Evolutionary conservation across 441 rosid genomes (phyloP), one percentile per base, ranked within the genome.

Genomic region (Bruguiera hainesii): DNA sequence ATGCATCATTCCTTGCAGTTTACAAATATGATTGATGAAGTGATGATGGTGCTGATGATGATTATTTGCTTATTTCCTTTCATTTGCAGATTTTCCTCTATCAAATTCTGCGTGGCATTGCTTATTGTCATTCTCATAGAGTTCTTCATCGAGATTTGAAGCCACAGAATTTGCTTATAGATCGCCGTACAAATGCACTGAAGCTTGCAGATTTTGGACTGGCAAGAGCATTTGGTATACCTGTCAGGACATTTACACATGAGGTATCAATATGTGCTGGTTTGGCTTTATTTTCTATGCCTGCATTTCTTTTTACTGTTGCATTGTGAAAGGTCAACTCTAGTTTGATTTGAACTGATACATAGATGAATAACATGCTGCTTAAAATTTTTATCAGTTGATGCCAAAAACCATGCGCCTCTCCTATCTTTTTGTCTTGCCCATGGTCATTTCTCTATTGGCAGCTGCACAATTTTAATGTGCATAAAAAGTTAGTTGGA

Each of bases 121-220:
- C 99, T 15, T 90, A 92, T 68, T 95, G 99, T 73, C 99, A 95
- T 88, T 95, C 99, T 73, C 99, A 89, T 79, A 84, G 99, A 73
- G 97, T 95, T 78, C 96, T 95, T 70, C 99, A 95, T 71, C 84
- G 99, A 74, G 99, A 95, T 83, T 78, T 95, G 71, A 95, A 95
- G 74, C 99, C 99, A 42, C 97, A 88, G 76, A 95, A 95, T 76
- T 72, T 95, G 83, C 84, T 95, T 69, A 90, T 95, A 63, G 99
- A 95, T 80, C 93, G 95, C 60, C 85, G 79, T 15, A 82, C 98
- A 13, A 92, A 92, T 75, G 85, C 98, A 37, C 80, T 95, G 67
- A 95, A 95, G 86, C 96, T 95, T 77, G 98, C 98, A 29, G 99
- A 95, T 85, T 95, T 95, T 87, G 99, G 99, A 63, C 84, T 95